phyloP scores from a whole-genome alignment of 768 basidiomycete genomes.

The Tulasnella sp. region DNA sequence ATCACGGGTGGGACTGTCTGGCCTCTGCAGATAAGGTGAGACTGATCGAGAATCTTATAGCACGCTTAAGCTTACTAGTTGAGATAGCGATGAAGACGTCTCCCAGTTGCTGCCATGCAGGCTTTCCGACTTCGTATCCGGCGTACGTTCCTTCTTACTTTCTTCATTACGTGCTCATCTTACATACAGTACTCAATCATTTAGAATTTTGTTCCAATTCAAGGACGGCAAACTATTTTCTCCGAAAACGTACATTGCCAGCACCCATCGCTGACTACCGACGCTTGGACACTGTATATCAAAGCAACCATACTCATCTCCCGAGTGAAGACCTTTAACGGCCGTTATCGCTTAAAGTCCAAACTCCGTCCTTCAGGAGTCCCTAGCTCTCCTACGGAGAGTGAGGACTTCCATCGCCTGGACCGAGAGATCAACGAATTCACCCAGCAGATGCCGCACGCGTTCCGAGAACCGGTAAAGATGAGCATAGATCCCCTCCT shows the following conservation, averaged over 20 bases:
- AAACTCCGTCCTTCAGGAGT: background rate
- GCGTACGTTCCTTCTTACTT: background rate
- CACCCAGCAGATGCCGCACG: slow-evolving; percentile 18
- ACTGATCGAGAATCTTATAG: too few relatives aligned
- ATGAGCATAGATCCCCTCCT: background rate
- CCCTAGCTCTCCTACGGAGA: background rate
- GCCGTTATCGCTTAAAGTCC: slow-evolving; percentile 19
- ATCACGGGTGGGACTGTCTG: slow-evolving; percentile 24
- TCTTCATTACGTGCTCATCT: background rate
- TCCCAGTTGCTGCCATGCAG: slow-evolving; percentile 26
- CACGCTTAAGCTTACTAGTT: background rate
- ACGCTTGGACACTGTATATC: slow-evolving; percentile 71
- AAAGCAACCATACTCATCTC: slow-evolving; percentile 70
- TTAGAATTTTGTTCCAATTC: slow-evolving; percentile 2
- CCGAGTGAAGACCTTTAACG: slow-evolving; percentile 36
- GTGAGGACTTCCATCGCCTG: slow-evolving; percentile 12
- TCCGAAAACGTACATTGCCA: slow-evolving; percentile 58
- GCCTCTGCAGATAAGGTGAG: slow-evolving; percentile 18
- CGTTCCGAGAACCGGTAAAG: slow-evolving; percentile 13
- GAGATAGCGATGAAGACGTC: slow-evolving; percentile 13
- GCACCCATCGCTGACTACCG: slow-evolving; percentile 65
- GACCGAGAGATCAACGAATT: slow-evolving; percentile 24
- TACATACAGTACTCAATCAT: too few relatives aligned
- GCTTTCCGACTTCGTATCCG: slow-evolving; percentile 7
- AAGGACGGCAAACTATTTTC: slow-evolving; percentile 65